Evolutionary conservation across 805 yeast species (phyloP).

Genomic region (Wickerhamomyces tratensis): DNA sequence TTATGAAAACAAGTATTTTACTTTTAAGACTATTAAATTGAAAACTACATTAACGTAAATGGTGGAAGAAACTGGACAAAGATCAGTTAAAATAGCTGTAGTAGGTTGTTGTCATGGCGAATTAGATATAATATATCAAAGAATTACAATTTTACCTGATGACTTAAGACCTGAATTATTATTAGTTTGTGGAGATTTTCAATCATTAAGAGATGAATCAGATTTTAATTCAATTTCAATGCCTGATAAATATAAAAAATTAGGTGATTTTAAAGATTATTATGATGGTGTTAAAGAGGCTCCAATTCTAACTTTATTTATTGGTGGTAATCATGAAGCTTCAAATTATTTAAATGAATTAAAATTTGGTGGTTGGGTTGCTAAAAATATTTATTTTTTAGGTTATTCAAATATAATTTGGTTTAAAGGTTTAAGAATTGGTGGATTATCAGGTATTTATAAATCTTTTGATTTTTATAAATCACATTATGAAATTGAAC

Average conservation of each 20-base stretch:
- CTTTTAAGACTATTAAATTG: too few species aligned
- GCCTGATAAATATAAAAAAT: constrained; percentile 61
- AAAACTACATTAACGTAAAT: too few species aligned
- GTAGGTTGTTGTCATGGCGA: constrained; percentile 92
- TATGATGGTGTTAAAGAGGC: constrained; percentile 52
- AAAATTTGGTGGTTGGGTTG: constrained; percentile 87
- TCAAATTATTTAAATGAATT: constrained; percentile 67
- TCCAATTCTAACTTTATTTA: constrained; percentile 69
- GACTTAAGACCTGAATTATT: constrained; percentile 40
- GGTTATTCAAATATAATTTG: constrained; percentile 72
- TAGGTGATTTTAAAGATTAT: constrained; percentile 78
- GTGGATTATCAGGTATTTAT: constrained; percentile 81
- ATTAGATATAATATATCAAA: constrained; percentile 45
- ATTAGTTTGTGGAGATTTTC: constrained; percentile 87
- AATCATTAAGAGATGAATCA: constrained; percentile 53
- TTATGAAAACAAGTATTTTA: too few species aligned
- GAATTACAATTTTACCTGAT: constrained; percentile 15
- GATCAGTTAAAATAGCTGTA: constrained; percentile 41
- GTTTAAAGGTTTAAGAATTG: constrained; percentile 68
- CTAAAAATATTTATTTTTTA: constrained; percentile 75
- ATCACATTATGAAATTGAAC: constrained; percentile 33
- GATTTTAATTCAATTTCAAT: constrained; percentile 69
- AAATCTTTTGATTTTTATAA: constrained; percentile 38
- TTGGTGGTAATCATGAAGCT: constrained; percentile 96
- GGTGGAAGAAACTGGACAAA: too few species aligned